Evolutionary conservation across 352 stramenopile species (phyloP).

Genomic region (Globisporangium lucens): DNA sequence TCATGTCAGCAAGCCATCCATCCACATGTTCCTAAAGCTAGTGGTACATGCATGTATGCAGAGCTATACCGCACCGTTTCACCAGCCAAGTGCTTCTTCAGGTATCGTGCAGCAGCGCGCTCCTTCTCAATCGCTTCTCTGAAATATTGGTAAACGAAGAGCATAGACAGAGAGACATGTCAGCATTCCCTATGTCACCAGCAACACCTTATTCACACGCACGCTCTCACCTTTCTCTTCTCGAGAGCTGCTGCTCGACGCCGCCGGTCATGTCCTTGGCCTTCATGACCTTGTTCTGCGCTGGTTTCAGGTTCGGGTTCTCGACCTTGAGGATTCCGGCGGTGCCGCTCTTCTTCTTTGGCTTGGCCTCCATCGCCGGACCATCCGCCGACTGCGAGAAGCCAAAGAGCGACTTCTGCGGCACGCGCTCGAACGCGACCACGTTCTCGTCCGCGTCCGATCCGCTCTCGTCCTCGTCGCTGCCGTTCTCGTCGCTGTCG

Average conservation of each 20-base stretch:
- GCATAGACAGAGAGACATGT: neutral
- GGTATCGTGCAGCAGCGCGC: constrained; percentile 57
- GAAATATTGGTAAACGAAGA: neutral
- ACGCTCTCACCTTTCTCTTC: constrained; percentile 63
- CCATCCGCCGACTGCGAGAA: constrained; percentile 60
- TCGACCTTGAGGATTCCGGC: constrained; percentile 68
- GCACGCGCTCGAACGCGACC: constrained; percentile 72
- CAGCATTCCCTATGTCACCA: neutral
- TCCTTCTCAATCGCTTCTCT: constrained; percentile 88
- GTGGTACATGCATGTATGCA: neutral
- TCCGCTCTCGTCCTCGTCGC: constrained; percentile 21
- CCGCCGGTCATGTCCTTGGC: constrained; percentile 75
- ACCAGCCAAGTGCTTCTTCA: constrained; percentile 83
- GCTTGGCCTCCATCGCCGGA: constrained; percentile 51
- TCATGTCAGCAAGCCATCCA: neutral
- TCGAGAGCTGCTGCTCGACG: constrained; percentile 69
- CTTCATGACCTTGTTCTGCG: constrained; percentile 84
- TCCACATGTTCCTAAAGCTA: neutral
- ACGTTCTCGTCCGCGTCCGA: constrained; percentile 49
- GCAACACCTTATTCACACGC: neutral
- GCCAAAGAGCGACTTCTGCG: constrained; percentile 70
- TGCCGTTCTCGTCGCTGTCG: constrained; percentile 45
- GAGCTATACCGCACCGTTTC: constrained; percentile 48
- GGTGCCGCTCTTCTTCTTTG: constrained; percentile 74
- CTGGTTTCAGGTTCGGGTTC: constrained; percentile 77